Evolutionary conservation across 73 alveolate genomes (phyloP), one percentile per base, ranked within the genome.

Genomic region (Halteria grandinella): DNA sequence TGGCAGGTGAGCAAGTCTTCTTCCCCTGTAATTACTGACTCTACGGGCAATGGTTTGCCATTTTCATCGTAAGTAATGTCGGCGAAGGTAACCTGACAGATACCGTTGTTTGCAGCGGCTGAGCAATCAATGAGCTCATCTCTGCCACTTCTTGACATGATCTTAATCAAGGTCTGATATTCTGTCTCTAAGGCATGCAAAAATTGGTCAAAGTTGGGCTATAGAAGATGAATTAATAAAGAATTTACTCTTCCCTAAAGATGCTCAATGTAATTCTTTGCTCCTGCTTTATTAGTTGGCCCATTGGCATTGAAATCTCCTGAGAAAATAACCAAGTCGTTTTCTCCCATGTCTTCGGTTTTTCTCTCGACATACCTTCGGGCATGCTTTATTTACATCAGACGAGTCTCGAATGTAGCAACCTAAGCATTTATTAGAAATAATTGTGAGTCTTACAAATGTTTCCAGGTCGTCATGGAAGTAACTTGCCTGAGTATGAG

Each of bases 281-380:
- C 59, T 47, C 57, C 48, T 43, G 60, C 58, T 72, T 79, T 69
- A n/a, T 66, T 66, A 18, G 43, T 66, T 45, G 43, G 41, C 10
- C 88, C 93, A 75, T 94, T 92, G 11, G 90, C 88, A 85, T 94
- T 94, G 45, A 87, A 88, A 79, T 94, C 98, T 4, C 98, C 98
- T 8, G 55, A 55, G 11, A 94, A 55, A 27, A 94, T 17, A 44
- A 93, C 58, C 54, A 86, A 27, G 34, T 89, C 95, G 7, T 57
- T 64, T 24, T 64, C 79, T 8, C 74, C 50, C 31, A 79, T 84
- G 3, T 85, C 82, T 58, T 83, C 40, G 0, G 89, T 81, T 43
- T 66, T 79, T 44, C 55, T 48, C 50, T 78, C 64, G 10, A 91
- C 53, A 59, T 83, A 91, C 55, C 57, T 78, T 62, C 79, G 82